Base-by-base conservation (phyloP, 192 early-diverging fungal species). In the Spizellomyces sp. region DNA sequence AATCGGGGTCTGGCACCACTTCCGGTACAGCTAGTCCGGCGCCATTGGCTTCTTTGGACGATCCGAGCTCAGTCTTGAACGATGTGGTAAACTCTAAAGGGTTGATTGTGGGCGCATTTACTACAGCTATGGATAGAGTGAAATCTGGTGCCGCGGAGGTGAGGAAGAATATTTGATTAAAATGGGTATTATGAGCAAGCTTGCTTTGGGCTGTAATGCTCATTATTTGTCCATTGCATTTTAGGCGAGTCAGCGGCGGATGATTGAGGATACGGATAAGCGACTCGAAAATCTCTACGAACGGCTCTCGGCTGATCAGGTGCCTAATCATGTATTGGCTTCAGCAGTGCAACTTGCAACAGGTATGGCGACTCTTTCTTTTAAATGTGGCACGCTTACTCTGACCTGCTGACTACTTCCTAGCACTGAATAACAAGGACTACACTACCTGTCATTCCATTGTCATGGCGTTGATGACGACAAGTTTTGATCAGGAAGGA, bases 261-360 rank as follows among this genome's bases (percentile, higher is more conserved):
- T 81, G 66, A 56, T 84, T 43, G 78, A 84, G 27, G 83, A 84
- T 65, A 81, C 83, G 7, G 78, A 78, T 47, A 81, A 78, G 60
- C 78, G 78, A 5, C 14, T 84, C 9, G 83, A 84, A 22, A 73
- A 70, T 44, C 66, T 84, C 27, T 77, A 80, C 42, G 79, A 84
- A 44, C 74, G 79, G 14, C 67, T 84, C 8, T 70, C 61, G 36
- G 46, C 36, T 5, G 47, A 75, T 58, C 48, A 15, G 15, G 64
- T 84, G 10, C 71, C 72, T 3, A 56, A 48, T 45, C 58, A 64
- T 8, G 54, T 77, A 6, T 27, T 84, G 41, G 74, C 76, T 0
- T 64, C 56, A 14, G 44, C 69, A 17, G 69, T 70, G 27, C 58
- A 70, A 41, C 43, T 70, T 14, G 69, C 69, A 7, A 62, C 8